These are phyloP conservation scores for Tulasnella sp. DNA, from an alignment of 768 basidiomycete genomes.

Conservation along the genomic window DNA sequence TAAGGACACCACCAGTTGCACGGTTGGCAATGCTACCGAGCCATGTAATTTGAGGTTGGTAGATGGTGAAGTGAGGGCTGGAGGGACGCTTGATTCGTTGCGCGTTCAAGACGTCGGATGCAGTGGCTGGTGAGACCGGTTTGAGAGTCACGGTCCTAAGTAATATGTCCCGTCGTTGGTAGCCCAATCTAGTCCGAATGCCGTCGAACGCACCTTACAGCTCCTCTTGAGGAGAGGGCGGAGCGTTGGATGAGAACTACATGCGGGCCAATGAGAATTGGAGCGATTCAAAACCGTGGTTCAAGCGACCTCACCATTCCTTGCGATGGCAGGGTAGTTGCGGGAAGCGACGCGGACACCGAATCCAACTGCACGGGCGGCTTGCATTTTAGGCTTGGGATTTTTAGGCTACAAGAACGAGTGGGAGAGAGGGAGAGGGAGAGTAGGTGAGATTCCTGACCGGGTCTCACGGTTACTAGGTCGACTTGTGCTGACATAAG, in stretches of 20 bases:
- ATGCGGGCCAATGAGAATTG: slow-evolving; percentile 7
- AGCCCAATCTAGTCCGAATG: not conserved
- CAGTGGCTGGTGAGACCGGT: slow-evolving; percentile 57
- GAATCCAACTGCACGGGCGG: slow-evolving; percentile 18
- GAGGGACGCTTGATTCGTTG: slow-evolving; percentile 87
- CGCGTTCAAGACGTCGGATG: slow-evolving; percentile 65
- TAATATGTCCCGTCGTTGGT: not conserved
- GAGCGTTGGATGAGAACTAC: slow-evolving; percentile 8
- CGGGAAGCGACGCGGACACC: not conserved
- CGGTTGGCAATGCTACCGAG: slow-evolving; percentile 81
- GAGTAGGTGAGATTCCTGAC: slow-evolving; percentile 3
- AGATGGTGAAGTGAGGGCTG: slow-evolving; percentile 95
- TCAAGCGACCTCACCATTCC: not conserved
- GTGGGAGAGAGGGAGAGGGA: not conserved
- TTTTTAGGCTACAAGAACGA: slow-evolving; percentile 4
- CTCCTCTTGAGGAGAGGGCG: slow-evolving; percentile 13
- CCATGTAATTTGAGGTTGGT: slow-evolving; percentile 94
- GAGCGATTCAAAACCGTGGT: slow-evolving; percentile 5
- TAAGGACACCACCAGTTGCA: slow-evolving; percentile 74
- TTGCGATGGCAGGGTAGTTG: not conserved
- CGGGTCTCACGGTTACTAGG: slow-evolving; percentile 1
- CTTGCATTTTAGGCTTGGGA: not conserved
- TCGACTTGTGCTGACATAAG: not conserved
- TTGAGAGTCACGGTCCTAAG: slow-evolving; percentile 32
- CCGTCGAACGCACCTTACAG: not conserved